Percentiles rank a stretch among this genome's conserved stretches.
These are phyloP conservation scores for Acanthamoeba sp. DNA, from an alignment of 208 protist species.

Conservation along the genomic window DNA sequence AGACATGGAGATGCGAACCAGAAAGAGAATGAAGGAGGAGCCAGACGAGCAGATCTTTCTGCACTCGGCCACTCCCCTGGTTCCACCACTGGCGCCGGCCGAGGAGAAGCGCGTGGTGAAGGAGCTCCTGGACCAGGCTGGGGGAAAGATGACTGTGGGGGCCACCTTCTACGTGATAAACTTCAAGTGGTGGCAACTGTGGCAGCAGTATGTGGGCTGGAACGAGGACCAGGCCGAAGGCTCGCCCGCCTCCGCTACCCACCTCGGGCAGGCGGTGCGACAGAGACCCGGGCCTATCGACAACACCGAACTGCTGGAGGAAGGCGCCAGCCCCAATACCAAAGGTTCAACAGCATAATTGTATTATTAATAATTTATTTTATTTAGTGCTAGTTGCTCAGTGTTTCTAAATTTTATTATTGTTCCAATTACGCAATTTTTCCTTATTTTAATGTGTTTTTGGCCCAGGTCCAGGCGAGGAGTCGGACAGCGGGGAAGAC, in stretches of 20 bases:
- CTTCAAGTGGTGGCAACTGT: slow-evolving; percentile 55
- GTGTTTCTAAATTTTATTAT: background rate
- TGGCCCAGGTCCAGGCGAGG: background rate
- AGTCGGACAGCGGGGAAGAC: background rate
- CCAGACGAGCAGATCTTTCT: background rate
- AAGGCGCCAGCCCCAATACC: background rate
- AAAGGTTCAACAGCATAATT: too few relatives aligned
- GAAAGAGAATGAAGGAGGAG: background rate
- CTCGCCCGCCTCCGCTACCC: too few relatives aligned
- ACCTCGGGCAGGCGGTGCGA: too few relatives aligned
- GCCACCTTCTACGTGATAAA: slow-evolving; percentile 42
- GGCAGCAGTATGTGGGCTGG: slow-evolving; percentile 48
- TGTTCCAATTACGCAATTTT: background rate
- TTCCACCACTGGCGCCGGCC: background rate
- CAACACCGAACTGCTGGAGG: slow-evolving; percentile 45
- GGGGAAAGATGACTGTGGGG: background rate
- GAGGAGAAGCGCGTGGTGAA: background rate
- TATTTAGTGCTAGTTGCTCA: background rate
- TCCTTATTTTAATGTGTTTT: too few relatives aligned
- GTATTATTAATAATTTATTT: too few relatives aligned
- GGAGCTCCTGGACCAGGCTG: background rate
- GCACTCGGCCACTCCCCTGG: background rate
- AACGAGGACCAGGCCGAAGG: too few relatives aligned
- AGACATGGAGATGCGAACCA: background rate
- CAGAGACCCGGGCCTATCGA: slow-evolving; percentile 45